Base-by-base conservation (phyloP, 2,329 filamentous ascomycete genomes). In the Pseudogymnoascus sp. region DNA sequence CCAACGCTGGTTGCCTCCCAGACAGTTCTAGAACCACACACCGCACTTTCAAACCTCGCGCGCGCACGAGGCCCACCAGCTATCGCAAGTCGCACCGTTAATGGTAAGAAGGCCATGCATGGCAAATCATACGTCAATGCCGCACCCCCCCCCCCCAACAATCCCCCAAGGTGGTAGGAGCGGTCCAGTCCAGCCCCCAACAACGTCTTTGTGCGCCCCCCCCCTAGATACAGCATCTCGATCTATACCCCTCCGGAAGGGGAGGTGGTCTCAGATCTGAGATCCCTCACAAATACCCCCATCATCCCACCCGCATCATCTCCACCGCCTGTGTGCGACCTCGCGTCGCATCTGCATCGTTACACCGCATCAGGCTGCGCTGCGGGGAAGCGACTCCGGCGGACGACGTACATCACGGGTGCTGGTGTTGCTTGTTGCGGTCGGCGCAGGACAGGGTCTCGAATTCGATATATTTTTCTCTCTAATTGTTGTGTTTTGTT, bases 361-460 rank as follows among this genome's bases (percentile, higher is more conserved):
- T 54, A 34, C 25, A 54, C 48, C 7, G 25, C 48, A 54, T 54
- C 7, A n/a, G 5, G 14, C 48, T 19, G 28, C 28, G 28, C 28
- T 31, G 48, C 48, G 48, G 48, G 48, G 48, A 31, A 31, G 48
- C 48, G 48, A 31, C n/a, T 11, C 28, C 37, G 25, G 21, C 45
- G 6, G 48, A 34, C n/a, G 48, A 54, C 48, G 48, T 54, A 54
- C 48, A 25, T 54, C 48, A 54, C 48, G 48, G 48, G 48, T 51
- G 3, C 48, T 34, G 10, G 10, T 5, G 7, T 10, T 31, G 25
- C 25, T 31, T 54, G 23, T 54, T 31, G 25, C 7, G 7, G 23
- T 54, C 4, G 48, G n/a, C 25, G 48, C 48, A 34, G 48, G 48
- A 28, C n/a, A 16, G 48, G 41, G 28, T 31, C 28, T 31, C 8